A percentile compares a stretch with the other conserved stretches of the same genome.
phyloP scores from a whole-genome alignment of 495 filamentous ascomycete species.

The Polyplosphaeria fusca region DNA sequence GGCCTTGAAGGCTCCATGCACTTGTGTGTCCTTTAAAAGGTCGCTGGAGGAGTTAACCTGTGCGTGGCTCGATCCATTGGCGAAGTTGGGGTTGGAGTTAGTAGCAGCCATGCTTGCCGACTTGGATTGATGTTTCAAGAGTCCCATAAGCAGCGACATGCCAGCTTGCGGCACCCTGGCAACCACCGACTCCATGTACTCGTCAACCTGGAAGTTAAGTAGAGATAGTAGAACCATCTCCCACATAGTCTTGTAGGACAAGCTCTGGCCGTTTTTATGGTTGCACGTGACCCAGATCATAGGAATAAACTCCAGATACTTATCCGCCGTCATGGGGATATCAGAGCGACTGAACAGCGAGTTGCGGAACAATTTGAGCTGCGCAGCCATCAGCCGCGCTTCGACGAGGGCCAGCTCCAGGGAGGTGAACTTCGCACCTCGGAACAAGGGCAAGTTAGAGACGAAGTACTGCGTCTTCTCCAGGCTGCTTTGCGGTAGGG shows the following conservation, averaged over 20 bases:
- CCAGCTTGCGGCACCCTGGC: not conserved
- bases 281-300: slow-evolving; percentile 39
- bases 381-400: slow-evolving; percentile 4
- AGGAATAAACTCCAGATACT: slow-evolving; percentile 46
- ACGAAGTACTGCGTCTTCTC: not conserved
- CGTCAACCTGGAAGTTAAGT: slow-evolving; percentile 44
- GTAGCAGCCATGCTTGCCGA: not conserved
- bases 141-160: not conserved
- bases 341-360: slow-evolving; percentile 35
- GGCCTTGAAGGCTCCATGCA: not conserved
- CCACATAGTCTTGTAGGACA: slow-evolving; percentile 17
- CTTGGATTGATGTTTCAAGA: not conserved
- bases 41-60: not conserved
- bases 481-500: not conserved
- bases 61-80: not conserved
- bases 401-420: not conserved
- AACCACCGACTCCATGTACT: slow-evolving; percentile 41
- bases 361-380: not conserved
- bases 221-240: slow-evolving; percentile 47
- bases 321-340: slow-evolving; percentile 33
- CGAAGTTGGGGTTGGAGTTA: not conserved
- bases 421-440: too few relatives aligned
- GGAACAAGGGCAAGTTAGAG: not conserved
- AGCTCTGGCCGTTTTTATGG: slow-evolving; percentile 1
- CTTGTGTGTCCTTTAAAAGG: not conserved